Evolutionary conservation across 352 stramenopile species (phyloP).

Genomic region (Salisapilia sapeloensis): DNA sequence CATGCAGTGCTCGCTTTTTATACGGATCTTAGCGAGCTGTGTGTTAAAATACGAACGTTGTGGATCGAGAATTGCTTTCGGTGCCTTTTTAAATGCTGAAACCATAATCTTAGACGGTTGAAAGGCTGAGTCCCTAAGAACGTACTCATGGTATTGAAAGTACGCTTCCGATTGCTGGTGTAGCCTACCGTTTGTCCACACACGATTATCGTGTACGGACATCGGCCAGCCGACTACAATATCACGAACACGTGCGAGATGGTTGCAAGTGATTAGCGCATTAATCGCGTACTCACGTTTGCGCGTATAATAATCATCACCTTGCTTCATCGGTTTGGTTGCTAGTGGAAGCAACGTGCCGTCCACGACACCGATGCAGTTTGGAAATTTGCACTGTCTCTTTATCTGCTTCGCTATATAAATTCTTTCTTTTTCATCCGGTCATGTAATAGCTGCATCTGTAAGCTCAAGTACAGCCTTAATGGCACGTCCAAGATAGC

Average conservation of each 20-base stretch:
- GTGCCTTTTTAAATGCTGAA: constrained; percentile 6
- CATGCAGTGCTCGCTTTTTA: constrained; percentile 10
- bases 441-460: constrained; percentile 1
- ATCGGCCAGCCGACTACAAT: constrained; percentile 9
- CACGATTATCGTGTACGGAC: constrained; percentile 11
- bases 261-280: constrained; percentile 8
- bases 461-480: constrained; percentile 1
- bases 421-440: constrained; percentile 3
- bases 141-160: constrained; percentile 7
- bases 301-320: constrained; percentile 11
- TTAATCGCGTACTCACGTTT: constrained; percentile 10
- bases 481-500: constrained; percentile 4
- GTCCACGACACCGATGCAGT: constrained; percentile 11
- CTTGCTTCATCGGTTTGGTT: constrained; percentile 4
- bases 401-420: no score
- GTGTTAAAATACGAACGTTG: constrained; percentile 7
- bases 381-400: constrained; percentile 7
- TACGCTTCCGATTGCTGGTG: neutral
- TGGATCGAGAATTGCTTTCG: constrained; percentile 3
- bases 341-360: constrained; percentile 8
- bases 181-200: constrained; percentile 5
- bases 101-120: constrained; percentile 6
- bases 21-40: constrained; percentile 3
- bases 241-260: constrained; percentile 6
- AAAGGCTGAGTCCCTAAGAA: constrained; percentile 12